phyloP scores from a whole-genome alignment of 106 monocot genomes.

The Hemerocallis citrina region DNA sequence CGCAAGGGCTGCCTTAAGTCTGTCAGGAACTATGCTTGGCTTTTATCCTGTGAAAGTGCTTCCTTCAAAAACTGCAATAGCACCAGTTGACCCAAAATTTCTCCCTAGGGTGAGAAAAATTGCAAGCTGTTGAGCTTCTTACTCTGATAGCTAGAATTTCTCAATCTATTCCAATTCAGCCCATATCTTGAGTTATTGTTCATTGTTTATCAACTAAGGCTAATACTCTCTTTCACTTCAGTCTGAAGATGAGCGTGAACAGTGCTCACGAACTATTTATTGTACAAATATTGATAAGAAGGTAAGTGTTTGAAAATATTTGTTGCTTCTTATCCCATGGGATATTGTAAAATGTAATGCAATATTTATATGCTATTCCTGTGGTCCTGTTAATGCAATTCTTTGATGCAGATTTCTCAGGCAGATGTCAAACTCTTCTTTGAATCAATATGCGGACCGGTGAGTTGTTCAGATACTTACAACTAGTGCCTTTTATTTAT shows the following conservation, averaged over 20 bases:
- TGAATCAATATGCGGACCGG: slow-evolving; percentile 34
- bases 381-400: not conserved
- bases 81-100: slow-evolving; percentile 33
- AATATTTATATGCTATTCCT: too few species aligned
- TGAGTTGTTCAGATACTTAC: slow-evolving; percentile 9
- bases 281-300: slow-evolving; percentile 54
- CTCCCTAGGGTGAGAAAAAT: slow-evolving; percentile 26
- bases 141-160: slow-evolving; percentile 1
- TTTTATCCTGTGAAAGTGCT: slow-evolving; percentile 47
- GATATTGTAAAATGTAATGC: not conserved
- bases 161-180: not conserved
- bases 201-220: not conserved
- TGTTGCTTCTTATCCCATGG: not conserved
- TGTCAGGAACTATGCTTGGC: slow-evolving; percentile 38
- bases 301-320: slow-evolving; percentile 18
- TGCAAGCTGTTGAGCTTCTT: not conserved
- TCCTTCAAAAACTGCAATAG: slow-evolving; percentile 49
- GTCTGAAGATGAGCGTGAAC: slow-evolving; percentile 47
- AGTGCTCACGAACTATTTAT: slow-evolving; percentile 40
- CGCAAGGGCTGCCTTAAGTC: slow-evolving; percentile 29
- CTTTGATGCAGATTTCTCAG: slow-evolving; percentile 25
- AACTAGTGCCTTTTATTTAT: too few species aligned
- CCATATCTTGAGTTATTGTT: not conserved
- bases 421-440: slow-evolving; percentile 37
- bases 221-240: slow-evolving; percentile 4